Evolutionary conservation across 176 grass and related monocot species (phyloP).

Genomic region (Triticum dicoccoides): DNA sequence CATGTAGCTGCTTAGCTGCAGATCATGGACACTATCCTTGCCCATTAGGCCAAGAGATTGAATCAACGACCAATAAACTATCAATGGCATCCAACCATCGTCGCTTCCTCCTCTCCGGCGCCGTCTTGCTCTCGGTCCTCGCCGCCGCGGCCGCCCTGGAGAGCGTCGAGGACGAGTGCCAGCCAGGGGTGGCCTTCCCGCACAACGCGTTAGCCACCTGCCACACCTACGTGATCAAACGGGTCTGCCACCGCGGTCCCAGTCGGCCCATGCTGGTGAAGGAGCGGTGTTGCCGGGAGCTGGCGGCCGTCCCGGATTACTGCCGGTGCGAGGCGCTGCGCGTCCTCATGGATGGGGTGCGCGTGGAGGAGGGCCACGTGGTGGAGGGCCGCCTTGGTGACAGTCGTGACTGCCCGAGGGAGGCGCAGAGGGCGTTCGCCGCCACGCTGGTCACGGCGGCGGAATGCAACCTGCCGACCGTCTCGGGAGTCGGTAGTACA

Average conservation of each 20-base stretch:
- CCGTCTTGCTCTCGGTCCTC: slow-evolving; percentile 6
- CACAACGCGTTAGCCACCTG: not conserved
- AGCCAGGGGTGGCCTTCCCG: slow-evolving; percentile 5
- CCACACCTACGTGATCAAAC: slow-evolving; percentile 6
- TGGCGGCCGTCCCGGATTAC: not conserved
- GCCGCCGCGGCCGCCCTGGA: not conserved
- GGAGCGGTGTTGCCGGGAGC: slow-evolving; percentile 12
- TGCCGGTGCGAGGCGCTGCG: slow-evolving; percentile 32
- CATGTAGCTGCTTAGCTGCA: not conserved
- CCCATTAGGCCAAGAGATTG: not conserved
- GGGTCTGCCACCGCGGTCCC: not conserved
- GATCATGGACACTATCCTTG: no score
- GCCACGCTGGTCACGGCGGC: not conserved
- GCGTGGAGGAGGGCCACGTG: not conserved
- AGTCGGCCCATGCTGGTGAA: not conserved
- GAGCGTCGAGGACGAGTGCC: not conserved
- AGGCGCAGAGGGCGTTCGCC: not conserved
- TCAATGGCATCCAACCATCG: not conserved
- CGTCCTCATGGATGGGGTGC: not conserved
- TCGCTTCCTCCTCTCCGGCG: not conserved
- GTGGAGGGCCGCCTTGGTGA: not conserved
- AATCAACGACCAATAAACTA: not conserved
- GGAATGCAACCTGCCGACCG: slow-evolving; percentile 10
- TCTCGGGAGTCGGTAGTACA: not conserved
- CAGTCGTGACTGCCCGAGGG: not conserved